Percentiles rank a stretch among this genome's conserved stretches.
Conservation (phyloP, 2,329 filamentous ascomycete species). For the Paraconiothyrium brasiliense region DNA sequence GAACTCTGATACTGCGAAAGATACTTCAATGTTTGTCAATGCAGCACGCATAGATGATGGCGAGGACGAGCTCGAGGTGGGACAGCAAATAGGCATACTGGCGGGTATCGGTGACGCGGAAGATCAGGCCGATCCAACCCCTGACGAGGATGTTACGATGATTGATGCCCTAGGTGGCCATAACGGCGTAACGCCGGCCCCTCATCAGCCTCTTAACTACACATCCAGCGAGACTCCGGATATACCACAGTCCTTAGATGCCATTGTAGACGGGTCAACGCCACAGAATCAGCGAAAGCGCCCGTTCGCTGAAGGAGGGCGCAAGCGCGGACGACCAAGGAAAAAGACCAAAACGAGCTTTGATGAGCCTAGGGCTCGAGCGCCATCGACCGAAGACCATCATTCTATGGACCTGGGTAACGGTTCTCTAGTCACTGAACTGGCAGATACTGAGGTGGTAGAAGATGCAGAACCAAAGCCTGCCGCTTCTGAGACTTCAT, state of each 20-base stretch:
- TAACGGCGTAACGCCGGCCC: not conserved
- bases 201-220: not conserved
- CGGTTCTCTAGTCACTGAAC: not conserved
- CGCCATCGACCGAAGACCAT: not conserved
- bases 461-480: not conserved
- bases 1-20: not conserved
- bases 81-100: not conserved
- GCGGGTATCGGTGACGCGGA: not conserved
- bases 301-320: not conserved
- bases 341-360: not conserved
- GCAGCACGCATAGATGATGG: not conserved
- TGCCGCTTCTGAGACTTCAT: not conserved
- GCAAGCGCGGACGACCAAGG: not conserved
- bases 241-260: not conserved
- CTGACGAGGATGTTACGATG: not conserved
- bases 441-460: not conserved
- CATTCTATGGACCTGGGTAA: not conserved
- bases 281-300: not conserved
- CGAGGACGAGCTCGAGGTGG: not conserved
- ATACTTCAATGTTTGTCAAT: not conserved
- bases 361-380: not conserved
- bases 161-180: not conserved
- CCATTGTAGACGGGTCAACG: not conserved
- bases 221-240: not conserved
- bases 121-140: not conserved